Conservation (phyloP, 2,329 filamentous ascomycete genomes). For the Fusarium pseudoanthophilum region DNA sequence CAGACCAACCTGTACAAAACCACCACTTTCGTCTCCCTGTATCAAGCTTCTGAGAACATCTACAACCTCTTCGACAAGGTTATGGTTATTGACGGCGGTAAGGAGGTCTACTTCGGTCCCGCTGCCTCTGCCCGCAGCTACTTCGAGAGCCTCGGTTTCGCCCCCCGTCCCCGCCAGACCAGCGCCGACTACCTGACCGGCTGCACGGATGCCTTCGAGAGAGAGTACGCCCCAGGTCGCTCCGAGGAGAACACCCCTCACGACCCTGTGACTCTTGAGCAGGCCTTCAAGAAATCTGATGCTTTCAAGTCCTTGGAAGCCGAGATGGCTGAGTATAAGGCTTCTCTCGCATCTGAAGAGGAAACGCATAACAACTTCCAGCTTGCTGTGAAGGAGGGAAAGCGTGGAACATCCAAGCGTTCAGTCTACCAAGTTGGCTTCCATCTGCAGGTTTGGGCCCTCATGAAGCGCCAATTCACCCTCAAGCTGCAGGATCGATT, state of each 20-base stretch:
- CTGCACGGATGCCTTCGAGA: conserved; percentile 85
- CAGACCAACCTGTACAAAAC: conserved; percentile 87
- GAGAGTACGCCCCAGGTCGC: conserved; percentile 76
- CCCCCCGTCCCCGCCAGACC: conserved; percentile 79
- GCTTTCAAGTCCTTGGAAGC: conserved; percentile 65
- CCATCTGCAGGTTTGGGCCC: conserved; percentile 82
- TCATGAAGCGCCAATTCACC: conserved; percentile 85
- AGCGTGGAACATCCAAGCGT: conserved; percentile 77
- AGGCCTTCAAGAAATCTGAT: conserved; percentile 75
- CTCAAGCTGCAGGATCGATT: conserved; percentile 90
- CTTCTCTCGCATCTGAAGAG: conserved; percentile 71
- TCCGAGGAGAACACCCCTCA: conserved; percentile 75
- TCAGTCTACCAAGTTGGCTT: conserved; percentile 89
- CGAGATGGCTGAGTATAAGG: conserved; percentile 77
- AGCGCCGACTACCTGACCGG: conserved; percentile 85
- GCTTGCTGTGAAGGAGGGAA: conserved; percentile 78
- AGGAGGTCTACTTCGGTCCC: conserved; percentile 81
- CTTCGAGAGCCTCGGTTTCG: conserved; percentile 81
- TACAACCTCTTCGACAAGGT: conserved; percentile 86
- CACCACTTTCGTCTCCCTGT: conserved; percentile 86
- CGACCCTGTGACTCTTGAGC: conserved; percentile 71
- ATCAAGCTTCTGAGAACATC: conserved; percentile 86
- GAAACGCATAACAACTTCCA: conserved; percentile 80
- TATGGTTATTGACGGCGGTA: conserved; percentile 80
- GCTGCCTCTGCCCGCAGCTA: conserved; percentile 74